Base-by-base conservation (phyloP, 805 yeast species). In the Saccharomycopsis sp. region DNA sequence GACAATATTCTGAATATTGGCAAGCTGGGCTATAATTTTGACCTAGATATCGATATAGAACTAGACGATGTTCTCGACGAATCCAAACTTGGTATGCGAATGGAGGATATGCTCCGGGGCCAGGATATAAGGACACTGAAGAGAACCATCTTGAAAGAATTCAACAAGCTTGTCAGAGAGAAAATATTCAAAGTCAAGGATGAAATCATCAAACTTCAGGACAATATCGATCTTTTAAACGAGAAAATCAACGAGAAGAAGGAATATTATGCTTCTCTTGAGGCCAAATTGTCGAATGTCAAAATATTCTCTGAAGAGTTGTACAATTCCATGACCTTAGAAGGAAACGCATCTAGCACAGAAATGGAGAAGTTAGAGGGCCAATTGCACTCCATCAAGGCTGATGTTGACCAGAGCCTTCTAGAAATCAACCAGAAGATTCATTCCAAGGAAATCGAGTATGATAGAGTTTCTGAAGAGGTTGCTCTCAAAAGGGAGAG, bases 321-420 rank as follows among this genome's bases (percentile, higher is more conserved):
- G 9, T 78, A 78, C 64, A 84, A 80, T 62, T 73, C 78, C 50
- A 77, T 79, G 81, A 71, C 76, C 50, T 73, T 80, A 63, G 82
- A 82, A 62, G 71, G 78, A 24, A 73, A 78, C 41, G 71, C 80
- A 46, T 79, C 82, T 58, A 78, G 80, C 55, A 79, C 84, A n/a
- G 87, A 86, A 66, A 78, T 83, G 54, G 91, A 85, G 67, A 78
- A 79, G 65, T 68, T 83, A 56, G 87, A 84, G 61, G 75, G 80
- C 41, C 87, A 83, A 58, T 68, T 85, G 53, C 78, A 78, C 53
- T 73, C 73, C 12, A 73, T 80, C 67, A 76, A 79, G 58, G 73
- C 75, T 20, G 72, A 74, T 46, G 74, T 80, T 14, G 77, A 79
- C 58, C 81, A 79, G 59, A 81, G 79, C 51, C 68, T 77, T 54